Base-by-base conservation (phyloP, 768 basidiomycete species). In the Boletus patriciae region DNA sequence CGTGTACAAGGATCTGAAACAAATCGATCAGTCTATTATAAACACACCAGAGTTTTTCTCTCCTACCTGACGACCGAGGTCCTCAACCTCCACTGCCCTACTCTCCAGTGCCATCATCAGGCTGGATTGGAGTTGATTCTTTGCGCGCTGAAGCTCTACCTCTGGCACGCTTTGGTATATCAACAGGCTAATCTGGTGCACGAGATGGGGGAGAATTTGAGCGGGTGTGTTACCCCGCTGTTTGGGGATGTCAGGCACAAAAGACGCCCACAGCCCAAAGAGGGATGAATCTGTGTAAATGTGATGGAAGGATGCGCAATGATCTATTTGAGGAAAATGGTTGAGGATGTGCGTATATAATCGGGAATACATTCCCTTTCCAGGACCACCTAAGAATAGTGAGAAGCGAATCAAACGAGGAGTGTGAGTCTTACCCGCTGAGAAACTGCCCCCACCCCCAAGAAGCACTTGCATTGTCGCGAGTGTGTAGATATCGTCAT, bases 361-460 rank as follows among this genome's bases (percentile, higher is more conserved):
- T 25, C 96, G 88, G 34, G 94, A 94, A 79, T 97, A 98, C 96
- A 98, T 98, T 65, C 96, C 96, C 77, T 98, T 98, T 16, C 96
- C 96, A 3, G 96, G 96, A 4, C 96, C 96, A 61, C 96, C 94
- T 82, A 64, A 4, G 8, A 23, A 50, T 48, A 37, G 50, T 62
- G 51, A 53, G 59, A 55, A 38, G 33, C 19, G 5, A 34, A 29
- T 44, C 48, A 50, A 43, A 7, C 21, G 33, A 46, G 16, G 19
- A 50, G 42, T 3, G 16, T 34, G 8, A 36, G 10, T 60, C 77
- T 40, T 63, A 86, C 85, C 91, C 16, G 96, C 96, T 36, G 94
- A 97, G 80, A 99, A 99, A 70, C 88, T 91, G 18, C 94, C 94
- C 9, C 96, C 96, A 1, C 96, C 96, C 33, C 96, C 96, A 16